A percentile compares a stretch with the other conserved stretches of the same genome.
These are phyloP conservation scores for Zopfochytrium polystomum DNA, from an alignment of 371 early-diverging fungal genomes.

Conservation along the genomic window DNA sequence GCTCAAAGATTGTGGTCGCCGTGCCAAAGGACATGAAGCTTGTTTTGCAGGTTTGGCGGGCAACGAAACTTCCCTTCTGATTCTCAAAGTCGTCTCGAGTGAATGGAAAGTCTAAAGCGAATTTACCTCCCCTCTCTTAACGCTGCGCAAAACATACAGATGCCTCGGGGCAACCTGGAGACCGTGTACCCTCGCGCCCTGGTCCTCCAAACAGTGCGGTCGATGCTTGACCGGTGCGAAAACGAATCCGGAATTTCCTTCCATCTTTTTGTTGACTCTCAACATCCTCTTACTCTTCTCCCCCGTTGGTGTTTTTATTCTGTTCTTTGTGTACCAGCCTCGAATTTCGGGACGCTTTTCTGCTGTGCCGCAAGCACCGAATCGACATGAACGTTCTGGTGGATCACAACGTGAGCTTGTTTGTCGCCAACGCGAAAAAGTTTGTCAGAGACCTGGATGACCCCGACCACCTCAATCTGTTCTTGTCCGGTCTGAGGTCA, in stretches of 20 bases:
- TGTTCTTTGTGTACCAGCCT: no score
- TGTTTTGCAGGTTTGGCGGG: constrained; percentile 62
- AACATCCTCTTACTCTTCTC: background rate
- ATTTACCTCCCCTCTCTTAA: background rate
- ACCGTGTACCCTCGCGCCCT: constrained; percentile 91
- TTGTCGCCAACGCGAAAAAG: constrained; percentile 60
- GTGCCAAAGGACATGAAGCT: constrained; percentile 67
- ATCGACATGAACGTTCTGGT: constrained; percentile 88
- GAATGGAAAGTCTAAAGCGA: background rate
- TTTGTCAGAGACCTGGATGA: constrained; percentile 79
- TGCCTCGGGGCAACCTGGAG: constrained; percentile 96
- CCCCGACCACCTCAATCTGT: constrained; percentile 84
- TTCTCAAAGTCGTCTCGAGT: background rate
- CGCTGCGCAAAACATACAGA: no score
- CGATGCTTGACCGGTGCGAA: constrained; percentile 58
- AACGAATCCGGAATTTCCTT: background rate
- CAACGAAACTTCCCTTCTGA: no score
- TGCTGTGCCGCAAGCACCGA: constrained; percentile 83
- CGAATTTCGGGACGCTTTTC: constrained; percentile 77
- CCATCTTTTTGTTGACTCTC: no score
- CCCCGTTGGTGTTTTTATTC: no score
- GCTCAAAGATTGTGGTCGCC: constrained; percentile 78
- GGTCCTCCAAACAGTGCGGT: constrained; percentile 77
- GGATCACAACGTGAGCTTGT: constrained; percentile 70
- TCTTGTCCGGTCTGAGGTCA: constrained; percentile 71